These are phyloP conservation scores for Paracoccidioides brasiliensis DNA, from an alignment of 2,329 filamentous ascomycete species.

Conservation along the genomic window DNA sequence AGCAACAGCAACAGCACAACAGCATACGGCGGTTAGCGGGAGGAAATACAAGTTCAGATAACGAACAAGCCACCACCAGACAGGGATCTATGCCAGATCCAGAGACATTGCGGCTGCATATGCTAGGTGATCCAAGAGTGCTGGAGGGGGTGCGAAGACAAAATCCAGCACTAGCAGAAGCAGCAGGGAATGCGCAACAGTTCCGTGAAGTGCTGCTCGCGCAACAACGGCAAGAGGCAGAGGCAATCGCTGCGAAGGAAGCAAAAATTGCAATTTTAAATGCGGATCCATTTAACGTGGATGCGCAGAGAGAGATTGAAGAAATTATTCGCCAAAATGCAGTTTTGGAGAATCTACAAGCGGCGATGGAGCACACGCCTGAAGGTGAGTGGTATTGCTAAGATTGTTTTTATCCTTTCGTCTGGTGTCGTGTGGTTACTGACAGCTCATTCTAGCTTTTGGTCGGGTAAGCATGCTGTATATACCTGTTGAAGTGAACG, in stretches of 20 bases:
- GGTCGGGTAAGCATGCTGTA: conserved; percentile 93
- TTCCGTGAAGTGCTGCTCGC: conserved; percentile 62
- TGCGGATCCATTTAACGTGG: conserved; percentile 84
- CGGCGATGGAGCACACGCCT: conserved; percentile 92
- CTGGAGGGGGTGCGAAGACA: conserved; percentile 57
- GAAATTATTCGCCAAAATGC: conserved; percentile 93
- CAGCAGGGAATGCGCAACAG: conserved; percentile 58
- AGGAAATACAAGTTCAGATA: conserved; percentile 8
- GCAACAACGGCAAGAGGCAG: conserved; percentile 56
- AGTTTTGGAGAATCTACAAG: conserved; percentile 90
- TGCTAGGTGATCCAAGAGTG: conserved; percentile 64
- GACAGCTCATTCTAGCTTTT: conserved; percentile 50
- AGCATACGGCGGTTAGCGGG: background rate
- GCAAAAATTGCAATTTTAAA: conserved; percentile 76
- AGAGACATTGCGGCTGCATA: conserved; percentile 69
- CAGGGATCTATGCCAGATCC: conserved; percentile 42
- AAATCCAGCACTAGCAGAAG: conserved; percentile 63
- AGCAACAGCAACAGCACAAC: conserved; percentile 6
- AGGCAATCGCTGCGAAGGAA: conserved; percentile 63
- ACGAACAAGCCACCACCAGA: conserved; percentile 8
- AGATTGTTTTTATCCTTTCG: background rate
- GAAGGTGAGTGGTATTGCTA: conserved; percentile 54
- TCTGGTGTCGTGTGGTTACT: background rate
- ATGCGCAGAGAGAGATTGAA: conserved; percentile 83
- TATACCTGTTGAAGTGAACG: conserved; percentile 89